These are phyloP conservation scores for Lactifluus echinatus DNA, from an alignment of 768 basidiomycete genomes.

Conservation along the genomic window DNA sequence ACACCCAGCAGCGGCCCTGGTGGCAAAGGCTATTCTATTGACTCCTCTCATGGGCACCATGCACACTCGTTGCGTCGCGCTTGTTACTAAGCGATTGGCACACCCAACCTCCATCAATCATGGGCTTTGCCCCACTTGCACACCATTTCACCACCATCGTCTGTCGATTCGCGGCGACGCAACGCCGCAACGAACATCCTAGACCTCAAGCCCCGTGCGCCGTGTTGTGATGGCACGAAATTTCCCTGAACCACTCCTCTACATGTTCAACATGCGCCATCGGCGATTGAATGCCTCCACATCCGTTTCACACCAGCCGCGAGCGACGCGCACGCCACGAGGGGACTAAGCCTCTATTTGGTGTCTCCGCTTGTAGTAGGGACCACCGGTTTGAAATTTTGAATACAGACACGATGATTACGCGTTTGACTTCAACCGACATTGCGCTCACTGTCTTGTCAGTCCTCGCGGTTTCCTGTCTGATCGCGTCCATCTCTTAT, in stretches of 20 bases:
- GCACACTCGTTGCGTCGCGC: slow-evolving; percentile 18
- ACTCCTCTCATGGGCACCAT: slow-evolving; percentile 17
- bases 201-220: not conserved
- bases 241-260: slow-evolving; percentile 11
- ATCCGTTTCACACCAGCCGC: slow-evolving; percentile 13
- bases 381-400: slow-evolving; percentile 17
- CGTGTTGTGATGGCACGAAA: slow-evolving; percentile 1
- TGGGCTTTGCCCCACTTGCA: slow-evolving; percentile 6
- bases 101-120: not conserved
- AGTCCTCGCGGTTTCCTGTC: slow-evolving; percentile 17
- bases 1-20: slow-evolving; percentile 15
- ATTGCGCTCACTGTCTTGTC: not conserved
- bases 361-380: slow-evolving; percentile 11
- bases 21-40: slow-evolving; percentile 1
- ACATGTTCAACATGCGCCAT: slow-evolving; percentile 1
- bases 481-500: not conserved
- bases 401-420: slow-evolving; percentile 8
- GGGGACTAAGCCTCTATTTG: slow-evolving; percentile 16
- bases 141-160: slow-evolving; percentile 7
- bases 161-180: slow-evolving; percentile 7
- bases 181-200: slow-evolving; percentile 12
- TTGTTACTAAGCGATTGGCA: slow-evolving; percentile 18
- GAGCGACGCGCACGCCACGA: slow-evolving; percentile 15
- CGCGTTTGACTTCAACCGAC: slow-evolving; percentile 17
- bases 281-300: slow-evolving; percentile 14